A percentile compares a stretch with the other conserved stretches of the same genome.
Evolutionary conservation across 75 land plant genomes (phyloP).

Genomic region (Pinus albicaulis): DNA sequence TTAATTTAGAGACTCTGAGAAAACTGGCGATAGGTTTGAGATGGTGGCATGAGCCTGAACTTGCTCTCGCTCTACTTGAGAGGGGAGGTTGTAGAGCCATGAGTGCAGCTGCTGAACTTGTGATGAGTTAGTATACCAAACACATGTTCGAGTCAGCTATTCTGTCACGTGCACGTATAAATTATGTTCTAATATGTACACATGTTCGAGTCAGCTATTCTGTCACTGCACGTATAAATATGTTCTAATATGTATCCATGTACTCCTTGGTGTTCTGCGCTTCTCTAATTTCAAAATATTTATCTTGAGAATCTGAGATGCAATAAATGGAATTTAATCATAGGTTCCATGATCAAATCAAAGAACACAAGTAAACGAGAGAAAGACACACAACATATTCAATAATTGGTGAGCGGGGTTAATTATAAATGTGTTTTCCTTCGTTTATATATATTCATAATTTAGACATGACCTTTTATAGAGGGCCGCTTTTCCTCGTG

Average conservation of each 20-base stretch:
- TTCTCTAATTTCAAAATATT: background rate
- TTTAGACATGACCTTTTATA: too few relatives aligned
- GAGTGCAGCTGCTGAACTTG: constrained; percentile 57
- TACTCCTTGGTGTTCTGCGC: background rate
- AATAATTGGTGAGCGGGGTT: too few relatives aligned
- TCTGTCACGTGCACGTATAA: background rate
- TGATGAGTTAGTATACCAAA: constrained; percentile 4
- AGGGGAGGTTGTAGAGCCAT: constrained; percentile 59
- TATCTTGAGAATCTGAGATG: too few relatives aligned
- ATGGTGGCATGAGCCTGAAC: constrained; percentile 77
- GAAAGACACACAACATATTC: too few relatives aligned
- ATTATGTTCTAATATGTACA: background rate
- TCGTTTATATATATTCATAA: too few relatives aligned
- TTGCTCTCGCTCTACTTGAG: constrained; percentile 74
- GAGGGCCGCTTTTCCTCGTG: too few relatives aligned
- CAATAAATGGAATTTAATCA: too few relatives aligned
- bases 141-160: too few relatives aligned
- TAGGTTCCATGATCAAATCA: too few relatives aligned
- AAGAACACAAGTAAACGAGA: too few relatives aligned
- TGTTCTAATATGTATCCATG: background rate
- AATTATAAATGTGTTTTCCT: too few relatives aligned
- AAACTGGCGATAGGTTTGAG: constrained; percentile 64
- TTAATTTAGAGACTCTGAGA: constrained; percentile 57
- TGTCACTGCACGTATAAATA: background rate
- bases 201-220: background rate